These are phyloP conservation scores for Gliomastix tumulicola DNA, from an alignment of 2,329 filamentous ascomycete species.

Conservation along the genomic window DNA sequence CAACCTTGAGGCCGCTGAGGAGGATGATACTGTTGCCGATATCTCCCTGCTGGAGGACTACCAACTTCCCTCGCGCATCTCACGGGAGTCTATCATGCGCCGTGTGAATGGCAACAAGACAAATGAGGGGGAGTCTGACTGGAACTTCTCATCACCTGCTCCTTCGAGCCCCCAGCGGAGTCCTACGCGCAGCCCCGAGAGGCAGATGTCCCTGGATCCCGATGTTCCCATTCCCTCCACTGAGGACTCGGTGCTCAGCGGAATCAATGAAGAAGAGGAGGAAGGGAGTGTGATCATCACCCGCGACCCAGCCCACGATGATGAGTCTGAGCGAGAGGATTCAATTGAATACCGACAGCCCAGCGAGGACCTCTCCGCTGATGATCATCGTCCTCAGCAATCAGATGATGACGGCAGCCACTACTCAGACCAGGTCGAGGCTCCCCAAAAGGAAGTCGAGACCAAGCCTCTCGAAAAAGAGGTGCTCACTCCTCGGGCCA, in stretches of 20 bases:
- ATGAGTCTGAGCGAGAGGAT: slow-evolving; percentile 55
- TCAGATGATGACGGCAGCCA: slow-evolving; percentile 29
- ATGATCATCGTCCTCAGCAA: slow-evolving; percentile 47
- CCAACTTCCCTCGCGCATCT: slow-evolving; percentile 70
- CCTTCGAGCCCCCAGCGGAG: slow-evolving; percentile 51
- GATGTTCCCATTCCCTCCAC: slow-evolving; percentile 86
- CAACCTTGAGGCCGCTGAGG: slow-evolving; percentile 35
- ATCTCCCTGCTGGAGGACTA: slow-evolving; percentile 55
- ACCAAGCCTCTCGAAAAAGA: slow-evolving; percentile 37
- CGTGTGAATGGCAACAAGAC: slow-evolving; percentile 65
- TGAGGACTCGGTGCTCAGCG: slow-evolving; percentile 60
- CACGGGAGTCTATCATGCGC: slow-evolving; percentile 85
- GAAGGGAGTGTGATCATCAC: slow-evolving; percentile 62
- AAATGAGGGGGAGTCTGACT: slow-evolving; percentile 53
- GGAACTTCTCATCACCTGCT: slow-evolving; percentile 56
- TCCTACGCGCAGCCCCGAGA: slow-evolving; percentile 38
- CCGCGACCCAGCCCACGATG: slow-evolving; percentile 51
- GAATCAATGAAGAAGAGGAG: slow-evolving; percentile 37
- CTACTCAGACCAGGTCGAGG: slow-evolving; percentile 22
- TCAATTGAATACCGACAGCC: too few relatives aligned
- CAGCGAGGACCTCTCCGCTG: too few relatives aligned
- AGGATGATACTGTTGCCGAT: slow-evolving; percentile 54
- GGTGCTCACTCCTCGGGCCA: slow-evolving; percentile 41
- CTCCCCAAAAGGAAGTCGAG: slow-evolving; percentile 11
- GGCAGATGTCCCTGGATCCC: slow-evolving; percentile 62